Evolutionary conservation across 1,139 yeast species (phyloP).

Genomic region (Suhomyces terraborum): DNA sequence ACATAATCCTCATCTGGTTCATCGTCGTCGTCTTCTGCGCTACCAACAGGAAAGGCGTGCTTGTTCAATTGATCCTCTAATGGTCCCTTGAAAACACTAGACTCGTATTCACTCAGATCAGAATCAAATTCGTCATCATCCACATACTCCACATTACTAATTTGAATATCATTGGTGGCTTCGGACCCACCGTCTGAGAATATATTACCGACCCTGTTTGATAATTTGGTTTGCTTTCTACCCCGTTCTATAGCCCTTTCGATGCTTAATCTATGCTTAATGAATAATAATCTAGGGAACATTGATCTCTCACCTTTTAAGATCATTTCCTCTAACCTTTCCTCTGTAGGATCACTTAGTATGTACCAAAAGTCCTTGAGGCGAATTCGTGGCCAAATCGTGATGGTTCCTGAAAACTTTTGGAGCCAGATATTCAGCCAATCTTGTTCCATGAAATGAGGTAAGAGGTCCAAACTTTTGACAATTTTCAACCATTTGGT

Average conservation of each 20-base stretch:
- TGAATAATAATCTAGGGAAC: constrained; percentile 66
- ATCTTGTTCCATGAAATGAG: constrained; percentile 71
- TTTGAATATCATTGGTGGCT: constrained; percentile 14
- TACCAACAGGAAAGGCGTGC: constrained; percentile 11
- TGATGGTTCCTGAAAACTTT: constrained; percentile 71
- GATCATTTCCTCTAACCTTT: constrained; percentile 56
- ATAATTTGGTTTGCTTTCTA: constrained; percentile 26
- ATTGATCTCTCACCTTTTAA: constrained; percentile 65
- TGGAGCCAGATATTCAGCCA: constrained; percentile 82
- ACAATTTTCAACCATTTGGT: constrained; percentile 73
- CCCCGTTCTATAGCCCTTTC: constrained; percentile 67
- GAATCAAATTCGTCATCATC: constrained; percentile 23
- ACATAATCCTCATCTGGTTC: constrained; percentile 17
- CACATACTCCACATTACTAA: constrained; percentile 18
- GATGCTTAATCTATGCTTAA: constrained; percentile 61
- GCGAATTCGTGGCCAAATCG: constrained; percentile 71
- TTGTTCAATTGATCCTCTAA: background rate
- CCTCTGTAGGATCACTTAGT: constrained; percentile 67
- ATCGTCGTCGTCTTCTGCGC: constrained; percentile 19
- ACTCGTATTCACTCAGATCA: constrained; percentile 25
- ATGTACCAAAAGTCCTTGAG: constrained; percentile 64
- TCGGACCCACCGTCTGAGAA: constrained; percentile 11
- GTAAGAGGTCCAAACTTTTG: constrained; percentile 65
- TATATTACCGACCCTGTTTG: constrained; percentile 14
- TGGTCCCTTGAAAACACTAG: constrained; percentile 8